Evolutionary conservation across 805 yeast genomes (phyloP), one percentile per base, ranked within the genome.

Genomic region (Zygoascus bituminiphila): DNA sequence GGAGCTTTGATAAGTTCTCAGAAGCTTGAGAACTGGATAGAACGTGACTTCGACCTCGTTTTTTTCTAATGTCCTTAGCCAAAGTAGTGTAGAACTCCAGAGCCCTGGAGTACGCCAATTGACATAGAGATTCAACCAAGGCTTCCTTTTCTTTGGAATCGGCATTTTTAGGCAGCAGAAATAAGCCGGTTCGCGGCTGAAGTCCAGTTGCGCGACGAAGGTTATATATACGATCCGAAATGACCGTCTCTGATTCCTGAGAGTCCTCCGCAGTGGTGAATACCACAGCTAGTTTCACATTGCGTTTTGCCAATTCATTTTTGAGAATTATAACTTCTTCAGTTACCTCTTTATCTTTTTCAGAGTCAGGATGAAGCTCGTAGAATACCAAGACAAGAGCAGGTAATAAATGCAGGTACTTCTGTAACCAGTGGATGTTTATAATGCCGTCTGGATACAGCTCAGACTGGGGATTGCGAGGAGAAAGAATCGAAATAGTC

Each of bases 361-460:
- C 63, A 17, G 58, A 61, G 3, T 52, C 59, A 25, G 46, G 49
- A 12, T 40, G 44, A 15, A 76, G 51, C 44, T 72, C 71, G 54
- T 71, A 70, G 33, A 77, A 69, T 1, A 74, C 58, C 1, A 80
- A 62, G 38, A 72, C 69, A 0, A 74, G 71, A 1, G 74, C 54
- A 0, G 86, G 85, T n/a, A 68, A 38, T 2, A 64, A 48, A n/a
- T 69, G 64, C 23, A 65, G 63, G 55, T 79, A 77, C 56, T 78
- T 79, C 31, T 70, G 67, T 12, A 79, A 50, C 87, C 86, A 81
- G 22, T 73, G 64, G 0, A 59, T 53, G 1, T 74, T 67, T 25
- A 77, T 56, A 1, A 77, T 53, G 0, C 73, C 71, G 31, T 69
- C 63, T 1, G 77, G 75, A 52, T 60, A 70, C 25, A 71, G 48